phyloP scores from a whole-genome alignment of 1,139 yeast species.

The Arxiozyma heterogenica region DNA sequence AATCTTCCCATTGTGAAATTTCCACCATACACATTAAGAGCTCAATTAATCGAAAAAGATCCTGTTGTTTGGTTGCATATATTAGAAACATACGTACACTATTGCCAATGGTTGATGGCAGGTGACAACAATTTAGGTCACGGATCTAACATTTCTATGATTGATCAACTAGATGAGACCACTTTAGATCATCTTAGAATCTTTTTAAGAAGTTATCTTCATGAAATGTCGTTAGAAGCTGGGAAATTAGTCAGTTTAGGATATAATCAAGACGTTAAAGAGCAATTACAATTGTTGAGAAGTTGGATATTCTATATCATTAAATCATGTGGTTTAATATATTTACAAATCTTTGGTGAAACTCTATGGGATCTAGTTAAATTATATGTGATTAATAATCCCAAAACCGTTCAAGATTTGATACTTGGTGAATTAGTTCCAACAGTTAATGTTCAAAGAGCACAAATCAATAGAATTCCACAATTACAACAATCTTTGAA shows the following conservation, averaged over 20 bases:
- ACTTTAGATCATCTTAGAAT: constrained; percentile 50
- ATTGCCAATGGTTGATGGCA: constrained; percentile 40
- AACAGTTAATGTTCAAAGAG: constrained; percentile 24
- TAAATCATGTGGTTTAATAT: constrained; percentile 44
- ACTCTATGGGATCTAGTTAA: constrained; percentile 54
- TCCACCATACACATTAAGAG: constrained; percentile 65
- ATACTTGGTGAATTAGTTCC: constrained; percentile 38
- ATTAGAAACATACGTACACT: constrained; percentile 49
- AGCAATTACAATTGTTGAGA: constrained; percentile 42
- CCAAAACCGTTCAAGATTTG: constrained; percentile 41
- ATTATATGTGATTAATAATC: constrained; percentile 42
- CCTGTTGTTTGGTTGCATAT: constrained; percentile 76
- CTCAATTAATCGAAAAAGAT: constrained; percentile 67
- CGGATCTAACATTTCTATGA: constrained; percentile 6
- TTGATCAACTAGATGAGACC: constrained; percentile 38
- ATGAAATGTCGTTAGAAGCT: constrained; percentile 53
- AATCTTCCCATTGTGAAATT: constrained; percentile 54
- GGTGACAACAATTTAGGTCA: constrained; percentile 16
- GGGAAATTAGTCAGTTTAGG: constrained; percentile 58
- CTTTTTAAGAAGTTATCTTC: constrained; percentile 48
- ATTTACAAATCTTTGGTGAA: constrained; percentile 48
- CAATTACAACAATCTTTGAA: constrained; percentile 34
- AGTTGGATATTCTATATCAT: constrained; percentile 45
- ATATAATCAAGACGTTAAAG: constrained; percentile 55
- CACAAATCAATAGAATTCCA: constrained; percentile 22